Evolutionary conservation across 495 filamentous ascomycete genomes (phyloP), one percentile per base, ranked within the genome.

Genomic region (Trypethelium eluteriae): DNA sequence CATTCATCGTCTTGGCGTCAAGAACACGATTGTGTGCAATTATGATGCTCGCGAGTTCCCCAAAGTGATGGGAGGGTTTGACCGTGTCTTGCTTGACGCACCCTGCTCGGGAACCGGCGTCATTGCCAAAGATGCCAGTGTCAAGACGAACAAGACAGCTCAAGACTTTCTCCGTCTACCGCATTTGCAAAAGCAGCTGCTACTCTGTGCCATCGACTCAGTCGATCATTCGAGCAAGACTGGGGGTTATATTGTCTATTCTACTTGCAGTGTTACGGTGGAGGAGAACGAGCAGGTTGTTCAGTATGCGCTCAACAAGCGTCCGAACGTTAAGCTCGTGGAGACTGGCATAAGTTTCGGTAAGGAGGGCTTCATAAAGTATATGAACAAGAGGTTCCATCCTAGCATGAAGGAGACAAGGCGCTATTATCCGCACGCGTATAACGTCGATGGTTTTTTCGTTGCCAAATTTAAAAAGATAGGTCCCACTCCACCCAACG

Each of bases 381-480:
- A 87, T 77, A 88, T 88, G 83, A 88, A 91, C 74, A 97, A 96
- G 83, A 85, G 83, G 62, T 98, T 98, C 78, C 87, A 91, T 72
- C 81, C 86, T 5, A 89, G 85, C 75, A 87, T 98, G 83, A 90
- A 89, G 70, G 79, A 92, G 71, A 93, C 93, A 16, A 83, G 91
- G 63, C 82, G 95, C 63, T 98, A 90, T 78, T 98, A 97, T 77
- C 93, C 93, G 0, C 93, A 98, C 71, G 82, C 90, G 53, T 93
- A 93, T 81, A 98, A 98, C 79, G 90, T 98, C 36, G 94, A 98
- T 70, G 94, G 94, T 64, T 98, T 98, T 86, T 98, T 95, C 75
- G 94, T 98, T 3, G 89, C 90, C 73, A 98, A 98, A 78, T 87
- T 98, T 74, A 93, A 95, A 79, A 98, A 98, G 84, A 84, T 83